Evolutionary conservation across 2,329 filamentous ascomycete genomes (phyloP).

Genomic region (Phoma sp.): DNA sequence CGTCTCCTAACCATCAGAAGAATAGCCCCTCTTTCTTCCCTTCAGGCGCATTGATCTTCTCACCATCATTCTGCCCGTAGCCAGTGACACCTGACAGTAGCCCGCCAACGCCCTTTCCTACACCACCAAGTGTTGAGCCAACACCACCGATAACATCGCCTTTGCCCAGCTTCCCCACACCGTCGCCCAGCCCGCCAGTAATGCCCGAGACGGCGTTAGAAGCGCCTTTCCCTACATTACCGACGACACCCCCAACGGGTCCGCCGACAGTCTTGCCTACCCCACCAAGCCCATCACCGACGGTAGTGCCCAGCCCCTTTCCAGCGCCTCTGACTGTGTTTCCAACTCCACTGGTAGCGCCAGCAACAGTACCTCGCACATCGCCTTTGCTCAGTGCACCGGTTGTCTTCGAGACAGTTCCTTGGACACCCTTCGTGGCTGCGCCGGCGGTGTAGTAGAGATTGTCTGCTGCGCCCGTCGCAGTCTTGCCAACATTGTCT

Average conservation of each 20-base stretch:
- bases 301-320: conserved; percentile 44
- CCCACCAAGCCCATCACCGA: conserved; percentile 49
- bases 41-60: conserved; percentile 17
- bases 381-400: conserved; percentile 52
- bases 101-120: conserved; percentile 46
- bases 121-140: conserved; percentile 51
- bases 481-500: conserved; percentile 51
- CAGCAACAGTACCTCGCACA: conserved; percentile 47
- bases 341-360: conserved; percentile 45
- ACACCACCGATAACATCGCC: conserved; percentile 54
- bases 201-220: conserved; percentile 51
- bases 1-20: conserved; percentile 18
- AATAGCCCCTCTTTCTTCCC: conserved; percentile 21
- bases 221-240: conserved; percentile 52
- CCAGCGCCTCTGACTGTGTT: conserved; percentile 47
- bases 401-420: conserved; percentile 54
- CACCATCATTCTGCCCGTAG: conserved; percentile 30
- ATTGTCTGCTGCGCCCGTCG: conserved; percentile 48
- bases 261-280: conserved; percentile 47
- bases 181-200: conserved; percentile 53
- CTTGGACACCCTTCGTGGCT: conserved; percentile 51
- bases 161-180: conserved; percentile 53
- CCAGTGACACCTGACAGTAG: conserved; percentile 43
- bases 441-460: conserved; percentile 50
- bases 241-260: conserved; percentile 51